phyloP scores from a whole-genome alignment of 768 basidiomycete genomes.

The Trametes meyenii region DNA sequence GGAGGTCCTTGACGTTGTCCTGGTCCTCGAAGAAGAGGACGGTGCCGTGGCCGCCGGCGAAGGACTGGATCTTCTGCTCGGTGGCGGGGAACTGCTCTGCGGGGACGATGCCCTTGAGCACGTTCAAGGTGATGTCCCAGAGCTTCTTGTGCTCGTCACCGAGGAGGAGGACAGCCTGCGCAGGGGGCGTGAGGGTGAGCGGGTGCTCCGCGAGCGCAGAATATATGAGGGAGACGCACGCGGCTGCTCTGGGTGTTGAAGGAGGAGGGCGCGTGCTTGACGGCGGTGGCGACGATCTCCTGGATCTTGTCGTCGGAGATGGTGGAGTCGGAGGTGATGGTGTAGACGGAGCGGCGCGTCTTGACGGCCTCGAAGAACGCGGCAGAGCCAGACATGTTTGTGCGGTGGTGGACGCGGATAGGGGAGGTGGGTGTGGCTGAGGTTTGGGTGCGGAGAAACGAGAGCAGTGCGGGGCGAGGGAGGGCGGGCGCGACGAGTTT shows the following conservation, averaged over 20 bases:
- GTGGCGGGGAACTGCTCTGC: slow-evolving; percentile 24
- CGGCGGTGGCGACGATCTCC: slow-evolving; percentile 24
- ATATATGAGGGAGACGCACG: slow-evolving; percentile 1
- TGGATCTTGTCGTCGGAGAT: slow-evolving; percentile 27
- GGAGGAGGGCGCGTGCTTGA: slow-evolving; percentile 27
- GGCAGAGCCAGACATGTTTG: slow-evolving; percentile 20
- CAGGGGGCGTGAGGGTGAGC: not conserved
- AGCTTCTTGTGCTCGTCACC: slow-evolving; percentile 29
- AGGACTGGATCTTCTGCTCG: slow-evolving; percentile 22
- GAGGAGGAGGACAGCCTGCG: slow-evolving; percentile 26
- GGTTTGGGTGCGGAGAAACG: not conserved
- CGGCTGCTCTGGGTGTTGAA: slow-evolving; percentile 29
- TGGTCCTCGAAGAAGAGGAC: slow-evolving; percentile 31
- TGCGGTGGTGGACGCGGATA: not conserved
- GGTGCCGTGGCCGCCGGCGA: slow-evolving; percentile 28
- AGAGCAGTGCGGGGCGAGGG: not conserved
- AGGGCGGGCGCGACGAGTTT: not conserved
- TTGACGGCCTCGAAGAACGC: slow-evolving; percentile 28
- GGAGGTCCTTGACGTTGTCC: slow-evolving; percentile 22
- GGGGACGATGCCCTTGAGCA: slow-evolving; percentile 26
- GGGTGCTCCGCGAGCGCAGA: not conserved
- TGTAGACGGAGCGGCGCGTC: slow-evolving; percentile 27
- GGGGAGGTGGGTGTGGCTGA: not conserved
- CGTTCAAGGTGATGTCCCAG: slow-evolving; percentile 25
- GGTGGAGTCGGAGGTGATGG: slow-evolving; percentile 23